Evolutionary conservation across 129 eudicot species (phyloP), one percentile per base, ranked within the genome.

Genomic region (Chrysanthemum lavandulifolium): DNA sequence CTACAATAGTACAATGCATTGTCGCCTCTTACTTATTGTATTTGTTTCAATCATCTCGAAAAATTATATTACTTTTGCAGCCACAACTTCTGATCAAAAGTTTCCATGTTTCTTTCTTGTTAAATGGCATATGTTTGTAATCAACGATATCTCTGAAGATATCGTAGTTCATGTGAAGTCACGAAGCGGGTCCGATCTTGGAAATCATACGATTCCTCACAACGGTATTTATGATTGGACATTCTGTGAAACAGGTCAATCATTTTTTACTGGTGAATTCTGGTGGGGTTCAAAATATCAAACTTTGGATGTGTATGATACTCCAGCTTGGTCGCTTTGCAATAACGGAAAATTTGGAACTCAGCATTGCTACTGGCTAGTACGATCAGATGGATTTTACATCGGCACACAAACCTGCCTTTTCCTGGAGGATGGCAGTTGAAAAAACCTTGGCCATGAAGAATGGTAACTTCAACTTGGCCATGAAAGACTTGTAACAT

Each of bases 321-420:
- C 15, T 19, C 58, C 56, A 2, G 23, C 12, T 75, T 14, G 65
- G 10, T 3, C 13, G 12, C 2, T 21, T 36, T 75, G 79, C 55
- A 14, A 75, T 2, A 75, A 55, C 10, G 47, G 47, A 21, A 14
- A 65, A 16, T 0, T 23, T 57, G 49, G 73, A 23, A 43, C 11
- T 21, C 10, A 6, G 21, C 79, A 75, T 75, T 75, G 79, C 67
- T 75, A 75, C 25, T 75, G 73, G 79, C 56, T 75, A 18, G 79
- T 65, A 40, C 66, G 58, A 65, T 58, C 66, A 2, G 79, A 75
- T 13, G 72, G 73, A 14, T 65, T 75, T 29, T 75, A 75, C 57
- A 19, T 75, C 4, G 57, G 79, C 16, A 27, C 0, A 6, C 12
- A 65, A 33, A 74, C 47, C n/a, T 9, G 10, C 15, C 72, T 11